phyloP scores from a whole-genome alignment of 2,329 filamentous ascomycete species.

The Sordariomycetes sp. region DNA sequence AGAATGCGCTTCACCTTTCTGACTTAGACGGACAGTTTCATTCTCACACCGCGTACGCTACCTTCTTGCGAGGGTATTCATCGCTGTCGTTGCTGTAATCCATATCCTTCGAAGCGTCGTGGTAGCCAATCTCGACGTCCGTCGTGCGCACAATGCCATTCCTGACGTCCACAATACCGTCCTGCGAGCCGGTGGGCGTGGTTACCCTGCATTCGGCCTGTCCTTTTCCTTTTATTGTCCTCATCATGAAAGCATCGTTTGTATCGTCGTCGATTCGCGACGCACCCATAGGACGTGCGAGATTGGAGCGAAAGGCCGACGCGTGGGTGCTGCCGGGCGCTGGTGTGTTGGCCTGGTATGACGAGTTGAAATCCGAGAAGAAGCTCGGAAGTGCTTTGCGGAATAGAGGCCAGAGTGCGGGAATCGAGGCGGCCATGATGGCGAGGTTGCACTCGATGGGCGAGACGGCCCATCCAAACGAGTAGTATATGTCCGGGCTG shows the following conservation, averaged over 20 bases:
- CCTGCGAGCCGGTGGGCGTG: conserved; percentile 9
- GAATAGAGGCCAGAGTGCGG: conserved; percentile 27
- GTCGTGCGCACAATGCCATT: conserved; percentile 9
- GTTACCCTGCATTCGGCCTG: conserved; percentile 6
- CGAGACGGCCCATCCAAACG: conserved; percentile 18
- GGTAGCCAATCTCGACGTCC: conserved; percentile 8
- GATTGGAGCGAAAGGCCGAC: conserved; percentile 6
- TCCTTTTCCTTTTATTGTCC: conserved; percentile 8
- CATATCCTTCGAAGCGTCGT: conserved; percentile 5
- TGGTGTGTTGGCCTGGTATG: conserved; percentile 6
- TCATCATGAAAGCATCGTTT: conserved; percentile 9
- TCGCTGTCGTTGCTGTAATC: conserved; percentile 1
- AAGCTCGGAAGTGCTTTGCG: conserved; percentile 14
- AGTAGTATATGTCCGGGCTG: conserved; percentile 6
- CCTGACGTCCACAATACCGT: conserved; percentile 7
- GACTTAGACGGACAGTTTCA: too few species aligned
- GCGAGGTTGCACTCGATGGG: conserved; percentile 26
- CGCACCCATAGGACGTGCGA: conserved; percentile 3
- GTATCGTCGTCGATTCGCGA: conserved; percentile 7
- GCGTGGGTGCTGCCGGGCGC: conserved; percentile 1
- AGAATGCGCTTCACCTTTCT: too few species aligned
- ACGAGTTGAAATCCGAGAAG: conserved; percentile 12
- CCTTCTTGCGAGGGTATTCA: conserved; percentile 4
- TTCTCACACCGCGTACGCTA: conserved; percentile 7
- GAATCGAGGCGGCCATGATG: conserved; percentile 26